These are phyloP conservation scores for Amphicarpaea edgeworthii DNA, from an alignment of 306 rosid genomes.

Conservation along the genomic window DNA sequence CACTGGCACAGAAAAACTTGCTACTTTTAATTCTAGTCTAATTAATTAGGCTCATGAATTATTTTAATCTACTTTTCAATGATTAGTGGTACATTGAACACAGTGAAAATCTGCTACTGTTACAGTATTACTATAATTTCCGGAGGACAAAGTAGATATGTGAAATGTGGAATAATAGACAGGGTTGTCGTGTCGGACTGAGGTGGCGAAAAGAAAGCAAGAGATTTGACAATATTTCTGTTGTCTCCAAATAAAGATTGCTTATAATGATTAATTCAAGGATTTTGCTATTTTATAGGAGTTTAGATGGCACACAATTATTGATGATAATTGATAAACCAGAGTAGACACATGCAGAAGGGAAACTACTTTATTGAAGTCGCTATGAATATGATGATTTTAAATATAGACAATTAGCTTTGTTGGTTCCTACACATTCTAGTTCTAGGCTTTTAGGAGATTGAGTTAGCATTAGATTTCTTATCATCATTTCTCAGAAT, in stretches of 20 bases:
- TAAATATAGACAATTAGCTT: constrained; percentile 30
- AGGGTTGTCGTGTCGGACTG: constrained; percentile 52
- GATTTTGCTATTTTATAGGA: constrained; percentile 41
- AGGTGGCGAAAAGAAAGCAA: constrained; percentile 27
- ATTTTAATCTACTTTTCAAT: constrained; percentile 47
- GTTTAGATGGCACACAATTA: constrained; percentile 30
- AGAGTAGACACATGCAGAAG: constrained; percentile 1
- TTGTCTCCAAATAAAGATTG: constrained; percentile 45
- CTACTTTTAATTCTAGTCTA: constrained; percentile 19
- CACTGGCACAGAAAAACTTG: constrained; percentile 17
- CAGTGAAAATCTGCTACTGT: constrained; percentile 21
- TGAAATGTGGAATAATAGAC: constrained; percentile 43
- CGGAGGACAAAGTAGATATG: constrained; percentile 30
- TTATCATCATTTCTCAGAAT: constrained; percentile 29
- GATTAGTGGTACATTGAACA: constrained; percentile 31
- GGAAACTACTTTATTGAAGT: constrained; percentile 30
- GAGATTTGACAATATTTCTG: constrained; percentile 13
- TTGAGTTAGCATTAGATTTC: constrained; percentile 29
- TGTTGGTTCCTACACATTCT: constrained; percentile 39
- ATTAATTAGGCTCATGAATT: constrained; percentile 33
- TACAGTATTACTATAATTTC: not conserved
- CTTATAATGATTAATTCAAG: constrained; percentile 52
- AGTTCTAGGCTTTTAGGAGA: constrained; percentile 29
- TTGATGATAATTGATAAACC: constrained; percentile 36
- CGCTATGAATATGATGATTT: constrained; percentile 36